These are phyloP conservation scores for Apiotrichum gamsii DNA, from an alignment of 1,284 basidiomycete genomes.

Conservation along the genomic window DNA sequence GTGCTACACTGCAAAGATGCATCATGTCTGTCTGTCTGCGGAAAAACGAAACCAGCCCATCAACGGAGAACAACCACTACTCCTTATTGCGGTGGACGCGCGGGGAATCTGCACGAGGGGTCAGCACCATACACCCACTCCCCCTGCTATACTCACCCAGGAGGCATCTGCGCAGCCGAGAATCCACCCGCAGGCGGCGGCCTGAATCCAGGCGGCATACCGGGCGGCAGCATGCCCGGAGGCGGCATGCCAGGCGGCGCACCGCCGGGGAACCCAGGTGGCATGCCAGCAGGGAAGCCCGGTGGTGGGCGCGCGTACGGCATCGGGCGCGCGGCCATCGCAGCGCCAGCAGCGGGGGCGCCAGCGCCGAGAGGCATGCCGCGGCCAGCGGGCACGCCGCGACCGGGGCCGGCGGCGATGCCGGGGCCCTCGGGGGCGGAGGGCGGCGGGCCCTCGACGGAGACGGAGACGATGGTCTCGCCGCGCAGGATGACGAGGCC, in stretches of 20 bases:
- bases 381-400: conserved; percentile 90
- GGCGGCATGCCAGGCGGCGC: conserved; percentile 46
- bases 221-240: conserved; percentile 21
- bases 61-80: conserved; percentile 2
- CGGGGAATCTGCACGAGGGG: conserved; percentile 9
- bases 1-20: conserved; percentile 7
- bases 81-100: conserved; percentile 16
- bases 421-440: conserved; percentile 71
- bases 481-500: conserved; percentile 94
- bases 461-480: conserved; percentile 91
- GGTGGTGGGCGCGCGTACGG: conserved; percentile 59
- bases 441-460: conserved; percentile 95
- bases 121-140: too few relatives aligned
- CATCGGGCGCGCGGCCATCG: conserved; percentile 73
- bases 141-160: conserved; percentile 59
- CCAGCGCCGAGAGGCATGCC: conserved; percentile 94
- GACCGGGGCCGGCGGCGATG: conserved; percentile 69
- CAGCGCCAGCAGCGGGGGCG: conserved; percentile 54
- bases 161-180: conserved; percentile 54
- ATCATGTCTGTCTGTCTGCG: not conserved
- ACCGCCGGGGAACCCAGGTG: conserved; percentile 36
- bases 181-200: conserved; percentile 64
- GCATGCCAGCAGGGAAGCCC: conserved; percentile 63
- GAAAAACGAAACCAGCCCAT: not conserved
- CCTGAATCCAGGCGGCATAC: conserved; percentile 68